Conservation (phyloP, 225 moss, liverwort and hornwort genomes). For the Neckera pumila region DNA sequence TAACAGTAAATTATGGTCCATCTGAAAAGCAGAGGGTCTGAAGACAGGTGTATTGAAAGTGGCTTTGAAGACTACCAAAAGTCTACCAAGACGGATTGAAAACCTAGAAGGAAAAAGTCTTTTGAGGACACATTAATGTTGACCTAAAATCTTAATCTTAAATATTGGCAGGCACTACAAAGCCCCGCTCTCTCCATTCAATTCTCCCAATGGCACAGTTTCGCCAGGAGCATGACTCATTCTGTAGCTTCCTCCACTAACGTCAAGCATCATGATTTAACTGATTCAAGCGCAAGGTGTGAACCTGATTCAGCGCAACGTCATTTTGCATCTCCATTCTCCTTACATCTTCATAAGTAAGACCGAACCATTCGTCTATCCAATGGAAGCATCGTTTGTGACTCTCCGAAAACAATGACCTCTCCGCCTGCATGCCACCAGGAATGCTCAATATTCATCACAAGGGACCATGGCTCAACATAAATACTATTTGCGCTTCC, state of each 20-base stretch:
- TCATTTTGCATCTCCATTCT: constrained; percentile 62
- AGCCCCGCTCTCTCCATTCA: not conserved
- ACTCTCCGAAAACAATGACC: constrained; percentile 71
- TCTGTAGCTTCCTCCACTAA: not conserved
- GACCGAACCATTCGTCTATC: constrained; percentile 95
- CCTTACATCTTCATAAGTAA: constrained; percentile 69
- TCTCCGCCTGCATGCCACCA: constrained; percentile 55
- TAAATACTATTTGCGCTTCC: not conserved
- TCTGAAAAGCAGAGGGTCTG: not conserved
- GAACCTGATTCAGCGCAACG: constrained; percentile 47
- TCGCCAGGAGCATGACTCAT: not conserved
- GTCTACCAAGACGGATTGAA: not conserved
- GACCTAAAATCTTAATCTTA: no score
- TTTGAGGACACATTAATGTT: not conserved
- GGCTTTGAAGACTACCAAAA: not conserved
- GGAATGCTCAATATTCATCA: not conserved
- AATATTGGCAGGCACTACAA: not conserved
- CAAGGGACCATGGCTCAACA: not conserved
- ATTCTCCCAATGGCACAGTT: not conserved
- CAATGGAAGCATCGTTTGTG: constrained; percentile 78
- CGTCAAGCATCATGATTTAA: not conserved
- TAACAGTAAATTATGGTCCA: not conserved
- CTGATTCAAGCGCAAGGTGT: not conserved
- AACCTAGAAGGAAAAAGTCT: not conserved
- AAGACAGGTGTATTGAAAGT: not conserved